Evolutionary conservation across 2,329 filamentous ascomycete species (phyloP), one percentile per base, ranked within the genome.

Genomic region (Macrophomina pseudophaseolina): DNA sequence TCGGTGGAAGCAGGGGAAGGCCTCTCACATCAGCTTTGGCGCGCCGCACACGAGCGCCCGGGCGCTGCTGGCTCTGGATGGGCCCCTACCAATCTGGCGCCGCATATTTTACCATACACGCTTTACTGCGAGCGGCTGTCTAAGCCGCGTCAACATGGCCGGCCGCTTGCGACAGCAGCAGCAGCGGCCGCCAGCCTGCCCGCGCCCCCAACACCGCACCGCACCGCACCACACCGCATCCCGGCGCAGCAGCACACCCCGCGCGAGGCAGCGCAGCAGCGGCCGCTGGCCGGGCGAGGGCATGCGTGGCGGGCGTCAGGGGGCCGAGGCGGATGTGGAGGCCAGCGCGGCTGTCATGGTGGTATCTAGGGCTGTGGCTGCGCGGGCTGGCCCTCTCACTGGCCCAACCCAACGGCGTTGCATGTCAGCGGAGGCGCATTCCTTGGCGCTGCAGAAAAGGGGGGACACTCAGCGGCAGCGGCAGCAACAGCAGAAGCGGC

Each of bases 11-110:
- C 53, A 60, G 64, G 56, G 56, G 56, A 60, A 48, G 53, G 56
- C 56, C 56, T 60, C 56, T 60, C 56, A 49, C 58, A 62, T 62
- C 58, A 49, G 58, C 58, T 49, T 46, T 48, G 58, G 58, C 42
- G 58, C 42, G 44, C 58, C 32, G 58, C 42, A 49, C 58, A 49
- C 58, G 58, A 49, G 58, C 40, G 58, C 16, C 58, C 58, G 42
- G 58, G 44, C 42, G 32, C 42, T 38, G 42, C 42, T 23, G 58
- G 58, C 30, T 42, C 42, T 49, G 58, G 58, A 16, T 18, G n/a
- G 16, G 38, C 42, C 42, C 58, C 58, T 62, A 62, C 58, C 58
- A 62, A 62, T 62, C 44, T 49, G 16, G 42, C 32, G 58, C 44
- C 44, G 58, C 58, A 62, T 49, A 62, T 62, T 62, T 62, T 62